Conservation (phyloP, 1,139 yeast genomes). For the Blastobotrys aristatus region DNA sequence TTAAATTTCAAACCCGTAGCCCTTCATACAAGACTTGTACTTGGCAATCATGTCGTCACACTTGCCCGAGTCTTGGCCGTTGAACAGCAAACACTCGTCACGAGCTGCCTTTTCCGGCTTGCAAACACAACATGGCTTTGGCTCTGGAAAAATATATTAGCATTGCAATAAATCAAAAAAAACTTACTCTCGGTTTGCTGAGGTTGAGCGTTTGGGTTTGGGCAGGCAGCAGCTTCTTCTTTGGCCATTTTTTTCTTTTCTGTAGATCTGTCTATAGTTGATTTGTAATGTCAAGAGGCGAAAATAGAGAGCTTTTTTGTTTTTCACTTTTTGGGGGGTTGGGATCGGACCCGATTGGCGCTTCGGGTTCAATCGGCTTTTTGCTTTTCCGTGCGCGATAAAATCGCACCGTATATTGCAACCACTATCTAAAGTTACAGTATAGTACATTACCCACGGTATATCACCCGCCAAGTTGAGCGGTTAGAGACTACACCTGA, state of each 20-base stretch:
- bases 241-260: conserved; percentile 3
- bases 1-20: conserved; percentile 65
- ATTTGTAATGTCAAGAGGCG: neutral
- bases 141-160: conserved; percentile 36
- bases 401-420: neutral
- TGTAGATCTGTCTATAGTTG: neutral
- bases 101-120: conserved; percentile 75
- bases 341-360: neutral
- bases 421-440: neutral
- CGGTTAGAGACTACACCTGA: too few species aligned
- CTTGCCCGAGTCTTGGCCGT: conserved; percentile 81
- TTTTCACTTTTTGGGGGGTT: neutral
- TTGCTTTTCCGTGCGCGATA: too few species aligned
- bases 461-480: too few species aligned
- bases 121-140: conserved; percentile 97
- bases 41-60: conserved; percentile 66
- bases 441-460: too few species aligned
- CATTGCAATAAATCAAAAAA: neutral
- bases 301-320: neutral
- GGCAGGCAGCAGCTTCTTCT: neutral
- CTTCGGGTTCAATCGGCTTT: too few species aligned
- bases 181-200: conserved; percentile 6
- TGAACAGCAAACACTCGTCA: conserved; percentile 78
- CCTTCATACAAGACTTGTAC: conserved; percentile 87
- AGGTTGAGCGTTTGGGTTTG: neutral